A percentile compares a stretch with the other conserved stretches of the same genome.
Evolutionary conservation across 2,329 filamentous ascomycete species (phyloP).

Genomic region (Trichoderma simmonsii): DNA sequence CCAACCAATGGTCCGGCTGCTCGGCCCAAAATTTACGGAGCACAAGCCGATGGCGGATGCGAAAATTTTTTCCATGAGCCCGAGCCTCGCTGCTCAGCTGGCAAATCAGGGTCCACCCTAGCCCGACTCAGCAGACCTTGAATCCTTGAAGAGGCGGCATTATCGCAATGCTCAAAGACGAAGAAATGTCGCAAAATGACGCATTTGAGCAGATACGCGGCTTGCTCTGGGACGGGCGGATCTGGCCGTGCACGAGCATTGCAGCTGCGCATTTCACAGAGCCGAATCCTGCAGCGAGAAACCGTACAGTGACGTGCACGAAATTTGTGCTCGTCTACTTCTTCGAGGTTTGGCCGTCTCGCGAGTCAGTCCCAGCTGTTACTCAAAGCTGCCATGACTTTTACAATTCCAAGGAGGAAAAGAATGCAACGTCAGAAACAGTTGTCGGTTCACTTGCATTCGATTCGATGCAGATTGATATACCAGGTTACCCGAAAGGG

Average conservation of each 20-base stretch:
- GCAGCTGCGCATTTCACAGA: too few relatives aligned
- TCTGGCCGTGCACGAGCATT: not conserved
- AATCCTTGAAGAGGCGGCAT: not conserved
- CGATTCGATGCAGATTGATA: not conserved
- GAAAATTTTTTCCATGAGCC: slow-evolving; percentile 17
- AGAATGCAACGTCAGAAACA: not conserved
- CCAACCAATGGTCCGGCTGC: not conserved
- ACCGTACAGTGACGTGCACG: not conserved
- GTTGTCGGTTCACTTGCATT: not conserved
- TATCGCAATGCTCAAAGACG: not conserved
- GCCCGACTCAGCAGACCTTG: not conserved
- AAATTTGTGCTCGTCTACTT: not conserved
- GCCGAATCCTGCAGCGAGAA: not conserved
- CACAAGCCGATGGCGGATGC: slow-evolving; percentile 3
- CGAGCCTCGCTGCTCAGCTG: slow-evolving; percentile 11
- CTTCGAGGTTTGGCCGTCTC: not conserved
- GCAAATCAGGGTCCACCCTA: slow-evolving; percentile 1
- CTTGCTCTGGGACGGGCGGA: not conserved
- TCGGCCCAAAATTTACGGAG: not conserved
- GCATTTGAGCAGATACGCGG: not conserved
- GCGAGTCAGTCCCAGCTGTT: not conserved
- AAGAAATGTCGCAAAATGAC: slow-evolving; percentile 1
- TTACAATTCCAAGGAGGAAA: not conserved
- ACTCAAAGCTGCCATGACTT: not conserved
- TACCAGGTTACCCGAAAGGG: not conserved